Percentiles rank a stretch among this genome's conserved stretches.
Evolutionary conservation across 441 rosid genomes (phyloP).

Genomic region (Cnidoscolus chayamansa): DNA sequence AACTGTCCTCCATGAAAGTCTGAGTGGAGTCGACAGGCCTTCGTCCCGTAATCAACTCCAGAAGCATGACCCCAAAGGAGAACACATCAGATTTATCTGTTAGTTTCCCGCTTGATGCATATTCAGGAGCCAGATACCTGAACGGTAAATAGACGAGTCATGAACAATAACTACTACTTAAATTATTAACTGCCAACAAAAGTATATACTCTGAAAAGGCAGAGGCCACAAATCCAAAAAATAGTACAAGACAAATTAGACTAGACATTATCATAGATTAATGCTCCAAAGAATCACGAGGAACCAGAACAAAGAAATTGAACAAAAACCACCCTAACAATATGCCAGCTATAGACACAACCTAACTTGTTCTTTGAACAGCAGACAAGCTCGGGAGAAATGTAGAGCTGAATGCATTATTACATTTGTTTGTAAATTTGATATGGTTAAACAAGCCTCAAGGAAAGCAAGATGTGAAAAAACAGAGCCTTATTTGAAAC

Average conservation of each 20-base stretch:
- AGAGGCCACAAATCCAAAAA: not conserved
- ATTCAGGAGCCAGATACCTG: slow-evolving; percentile 94
- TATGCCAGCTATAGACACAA: not conserved
- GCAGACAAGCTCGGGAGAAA: not conserved
- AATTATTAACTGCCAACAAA: not conserved
- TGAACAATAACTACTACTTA: slow-evolving; percentile 1
- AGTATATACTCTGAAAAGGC: not conserved
- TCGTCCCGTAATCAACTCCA: slow-evolving; percentile 87
- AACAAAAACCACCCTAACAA: not conserved
- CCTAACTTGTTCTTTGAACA: not conserved
- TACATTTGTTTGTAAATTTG: not conserved
- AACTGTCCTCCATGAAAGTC: slow-evolving; percentile 74
- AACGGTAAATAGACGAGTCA: slow-evolving; percentile 19
- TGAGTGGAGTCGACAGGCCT: slow-evolving; percentile 71
- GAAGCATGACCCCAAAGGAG: slow-evolving; percentile 91
- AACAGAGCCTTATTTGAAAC: not conserved
- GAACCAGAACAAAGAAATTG: not conserved
- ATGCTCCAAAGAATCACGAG: not conserved
- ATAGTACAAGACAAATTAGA: not conserved
- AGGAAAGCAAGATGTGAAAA: not conserved
- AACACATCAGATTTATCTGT: slow-evolving; percentile 93
- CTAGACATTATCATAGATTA: not conserved
- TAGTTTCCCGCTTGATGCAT: slow-evolving; percentile 92
- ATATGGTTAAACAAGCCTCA: not conserved
- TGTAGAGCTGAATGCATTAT: not conserved